These are phyloP conservation scores for Paraconiothyrium sp. DNA, from an alignment of 2,329 filamentous ascomycete genomes.

Conservation along the genomic window DNA sequence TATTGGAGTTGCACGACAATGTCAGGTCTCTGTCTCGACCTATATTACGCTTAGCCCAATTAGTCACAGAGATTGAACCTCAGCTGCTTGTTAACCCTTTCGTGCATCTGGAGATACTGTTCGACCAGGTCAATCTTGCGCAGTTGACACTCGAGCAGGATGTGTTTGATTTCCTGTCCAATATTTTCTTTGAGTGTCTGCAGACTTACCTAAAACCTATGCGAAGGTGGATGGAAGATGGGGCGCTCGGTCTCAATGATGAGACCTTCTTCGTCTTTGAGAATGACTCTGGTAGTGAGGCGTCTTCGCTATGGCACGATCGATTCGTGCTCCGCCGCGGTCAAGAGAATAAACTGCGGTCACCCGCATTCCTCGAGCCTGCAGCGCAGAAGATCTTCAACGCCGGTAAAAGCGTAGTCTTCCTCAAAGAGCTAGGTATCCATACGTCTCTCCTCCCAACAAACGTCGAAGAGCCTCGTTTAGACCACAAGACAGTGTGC, in stretches of 20 bases:
- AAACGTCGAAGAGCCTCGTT: conserved; percentile 34
- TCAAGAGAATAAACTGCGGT: conserved; percentile 68
- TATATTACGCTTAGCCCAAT: conserved; percentile 67
- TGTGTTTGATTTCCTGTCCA: conserved; percentile 70
- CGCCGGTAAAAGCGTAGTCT: conserved; percentile 86
- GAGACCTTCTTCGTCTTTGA: conserved; percentile 80
- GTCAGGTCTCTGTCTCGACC: conserved; percentile 64
- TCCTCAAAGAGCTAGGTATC: conserved; percentile 76
- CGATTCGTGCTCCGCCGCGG: conserved; percentile 74
- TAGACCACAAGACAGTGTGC: conserved; percentile 69
- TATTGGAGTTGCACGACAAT: conserved; percentile 69
- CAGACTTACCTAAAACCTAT: conserved; percentile 84
- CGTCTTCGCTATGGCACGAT: conserved; percentile 77
- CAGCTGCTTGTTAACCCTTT: conserved; percentile 62
- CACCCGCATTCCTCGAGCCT: conserved; percentile 78
- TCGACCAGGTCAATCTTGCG: conserved; percentile 72
- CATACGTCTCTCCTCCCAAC: conserved; percentile 45
- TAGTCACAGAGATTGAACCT: conserved; percentile 67
- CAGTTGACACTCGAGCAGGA: conserved; percentile 73
- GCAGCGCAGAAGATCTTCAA: conserved; percentile 79
- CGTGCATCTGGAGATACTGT: conserved; percentile 81
- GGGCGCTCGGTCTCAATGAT: conserved; percentile 71
- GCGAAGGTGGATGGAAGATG: conserved; percentile 83
- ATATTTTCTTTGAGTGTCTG: conserved; percentile 82
- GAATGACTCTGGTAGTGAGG: conserved; percentile 64